These are phyloP conservation scores for Centrapalus pauciflorus DNA, from an alignment of 129 eudicot genomes.

Conservation along the genomic window DNA sequence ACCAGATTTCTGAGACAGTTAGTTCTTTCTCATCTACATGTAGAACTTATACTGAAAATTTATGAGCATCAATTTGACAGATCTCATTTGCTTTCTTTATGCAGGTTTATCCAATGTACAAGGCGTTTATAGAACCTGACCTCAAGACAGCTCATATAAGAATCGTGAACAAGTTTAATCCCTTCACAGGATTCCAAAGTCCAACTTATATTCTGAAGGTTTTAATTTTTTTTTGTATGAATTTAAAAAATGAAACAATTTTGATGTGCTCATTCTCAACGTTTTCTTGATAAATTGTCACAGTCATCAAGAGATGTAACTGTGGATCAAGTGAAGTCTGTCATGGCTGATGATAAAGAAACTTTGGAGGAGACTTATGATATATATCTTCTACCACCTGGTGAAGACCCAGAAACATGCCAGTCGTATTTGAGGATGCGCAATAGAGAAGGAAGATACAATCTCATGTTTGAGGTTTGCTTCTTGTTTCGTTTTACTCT, in stretches of 20 bases:
- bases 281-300: slow-evolving; percentile 5
- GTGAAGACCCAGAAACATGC: slow-evolving; percentile 94
- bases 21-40: slow-evolving; percentile 18
- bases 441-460: slow-evolving; percentile 90
- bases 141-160: slow-evolving; percentile 36
- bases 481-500: slow-evolving; percentile 3
- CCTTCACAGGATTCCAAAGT: slow-evolving; percentile 84
- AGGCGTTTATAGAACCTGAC: slow-evolving; percentile 37
- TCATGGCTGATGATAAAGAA: slow-evolving; percentile 27
- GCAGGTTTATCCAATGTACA: slow-evolving; percentile 38
- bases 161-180: slow-evolving; percentile 77
- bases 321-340: slow-evolving; percentile 26
- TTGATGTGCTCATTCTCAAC: neutral
- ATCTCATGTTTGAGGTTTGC: slow-evolving; percentile 96
- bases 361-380: slow-evolving; percentile 40
- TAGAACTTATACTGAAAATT: neutral
- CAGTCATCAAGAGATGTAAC: slow-evolving; percentile 28
- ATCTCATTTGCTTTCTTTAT: slow-evolving; percentile 4
- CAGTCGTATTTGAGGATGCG: slow-evolving; percentile 96
- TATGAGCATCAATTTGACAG: neutral
- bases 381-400: slow-evolving; percentile 94
- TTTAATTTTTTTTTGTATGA: neutral
- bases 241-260: neutral
- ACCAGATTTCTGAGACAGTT: slow-evolving; percentile 97
- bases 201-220: slow-evolving; percentile 74